phyloP scores from a whole-genome alignment of 768 basidiomycete genomes.

The Termitomyces sp. region DNA sequence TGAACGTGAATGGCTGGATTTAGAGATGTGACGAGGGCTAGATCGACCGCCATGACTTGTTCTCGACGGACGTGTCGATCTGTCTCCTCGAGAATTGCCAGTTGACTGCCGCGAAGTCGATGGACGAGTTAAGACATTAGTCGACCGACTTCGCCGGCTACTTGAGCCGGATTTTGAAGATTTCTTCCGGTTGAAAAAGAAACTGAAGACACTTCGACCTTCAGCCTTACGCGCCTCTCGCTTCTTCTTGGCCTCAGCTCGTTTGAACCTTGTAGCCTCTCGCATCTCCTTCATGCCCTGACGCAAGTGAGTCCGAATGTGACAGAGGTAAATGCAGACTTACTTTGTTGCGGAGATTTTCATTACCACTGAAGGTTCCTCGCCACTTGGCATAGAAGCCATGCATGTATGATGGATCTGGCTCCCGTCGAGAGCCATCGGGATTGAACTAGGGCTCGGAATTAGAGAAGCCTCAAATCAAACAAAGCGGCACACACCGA shows the following conservation, averaged over 20 bases:
- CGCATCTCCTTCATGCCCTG: conserved; percentile 72
- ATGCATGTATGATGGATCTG: conserved; percentile 57
- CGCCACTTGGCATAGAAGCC: conserved; percentile 81
- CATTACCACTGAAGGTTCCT: conserved; percentile 65
- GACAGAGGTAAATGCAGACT: conserved; percentile 4
- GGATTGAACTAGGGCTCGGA: conserved; percentile 30
- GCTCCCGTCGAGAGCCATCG: conserved; percentile 42
- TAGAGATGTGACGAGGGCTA: not conserved
- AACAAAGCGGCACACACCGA: conserved; percentile 33
- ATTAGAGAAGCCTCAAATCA: not conserved
- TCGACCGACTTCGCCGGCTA: conserved; percentile 5
- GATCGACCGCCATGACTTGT: conserved; percentile 5
- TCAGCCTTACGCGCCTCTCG: conserved; percentile 3
- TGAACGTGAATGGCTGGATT: not conserved
- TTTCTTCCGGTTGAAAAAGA: conserved; percentile 18
- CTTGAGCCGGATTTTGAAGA: conserved; percentile 6
- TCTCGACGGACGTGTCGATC: conserved; percentile 9
- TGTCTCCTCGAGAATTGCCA: conserved; percentile 2
- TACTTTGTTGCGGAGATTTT: conserved; percentile 49
- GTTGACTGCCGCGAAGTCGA: conserved; percentile 10
- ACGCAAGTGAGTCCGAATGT: conserved; percentile 6
- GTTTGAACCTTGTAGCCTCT: conserved; percentile 33
- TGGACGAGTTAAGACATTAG: conserved; percentile 10
- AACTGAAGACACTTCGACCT: conserved; percentile 18
- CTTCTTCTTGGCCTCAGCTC: conserved; percentile 4